Base-by-base conservation (phyloP, 306 rosid species). In the Begonia fuchsioides region DNA sequence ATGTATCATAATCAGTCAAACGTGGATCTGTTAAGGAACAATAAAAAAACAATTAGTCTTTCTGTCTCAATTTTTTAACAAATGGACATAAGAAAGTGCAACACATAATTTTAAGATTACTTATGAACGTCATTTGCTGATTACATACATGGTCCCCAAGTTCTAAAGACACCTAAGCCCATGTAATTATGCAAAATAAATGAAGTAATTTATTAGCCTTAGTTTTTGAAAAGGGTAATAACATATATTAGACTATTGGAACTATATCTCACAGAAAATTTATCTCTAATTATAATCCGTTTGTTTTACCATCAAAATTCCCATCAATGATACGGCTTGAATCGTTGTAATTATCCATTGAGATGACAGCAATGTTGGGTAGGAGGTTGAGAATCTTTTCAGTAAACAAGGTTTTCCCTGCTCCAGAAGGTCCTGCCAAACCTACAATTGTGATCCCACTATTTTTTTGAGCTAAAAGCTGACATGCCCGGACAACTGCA, bases 351-450 rank as follows among this genome's bases (percentile, higher is more conserved):
- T 85, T 82, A 60, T 92, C 98, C 96, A 92, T 85, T 45, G 96
- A 92, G 62, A 92, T 92, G 69, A 92, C 93, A 15, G 87, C 95
- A 75, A 92, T 72, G 38, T 86, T 78, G 16, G 98, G 98, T 93
- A 85, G 77, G 72, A 92, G 82, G 48, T 59, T 79, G 51, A 85
- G 77, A 71, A 92, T 85, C 74, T 92, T 92, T 51, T 92, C 96
- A 1, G 96, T 92, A 60, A 92, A 85, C 13, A 85, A 63, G 43
- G 98, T 82, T 69, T 92, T 92, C 48, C 98, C 98, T n/a, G 98
- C 98, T 51, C 98, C 98, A 9, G 98, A 92, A 68, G 98, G 98
- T 55, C 98, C 98, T 0, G 98, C 98, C 65, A 92, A 68, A 14
- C 98, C 98, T 40, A 92, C 94, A 75, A 92, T 56, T 69, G 76